Evolutionary conservation across 805 yeast genomes (phyloP).

Genomic region (Candida krabiensis): DNA sequence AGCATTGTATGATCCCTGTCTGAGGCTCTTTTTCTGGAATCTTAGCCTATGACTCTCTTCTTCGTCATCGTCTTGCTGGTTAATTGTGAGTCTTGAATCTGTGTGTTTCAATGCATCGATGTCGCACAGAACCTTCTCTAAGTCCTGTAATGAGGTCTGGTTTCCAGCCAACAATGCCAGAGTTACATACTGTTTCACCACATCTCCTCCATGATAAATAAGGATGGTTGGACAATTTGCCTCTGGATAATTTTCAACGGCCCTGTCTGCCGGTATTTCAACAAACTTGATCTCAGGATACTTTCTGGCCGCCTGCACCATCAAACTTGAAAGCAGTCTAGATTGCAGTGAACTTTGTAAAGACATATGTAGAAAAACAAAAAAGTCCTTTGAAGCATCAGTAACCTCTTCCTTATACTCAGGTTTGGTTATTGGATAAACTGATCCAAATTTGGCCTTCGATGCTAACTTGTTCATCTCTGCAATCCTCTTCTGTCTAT

Average conservation of each 20-base stretch:
- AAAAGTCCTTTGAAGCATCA: conserved; percentile 63
- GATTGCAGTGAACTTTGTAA: conserved; percentile 70
- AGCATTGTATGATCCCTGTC: conserved; percentile 37
- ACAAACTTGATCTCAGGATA: conserved; percentile 86
- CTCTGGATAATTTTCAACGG: conserved; percentile 91
- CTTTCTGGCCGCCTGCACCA: conserved; percentile 57
- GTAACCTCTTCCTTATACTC: conserved; percentile 88
- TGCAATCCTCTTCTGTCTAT: conserved; percentile 74
- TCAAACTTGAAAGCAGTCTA: conserved; percentile 62
- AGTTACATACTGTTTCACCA: conserved; percentile 79
- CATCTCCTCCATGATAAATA: conserved; percentile 75
- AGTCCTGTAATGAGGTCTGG: conserved; percentile 63
- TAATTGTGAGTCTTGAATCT: conserved; percentile 66
- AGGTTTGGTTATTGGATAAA: conserved; percentile 77
- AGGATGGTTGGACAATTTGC: conserved; percentile 87
- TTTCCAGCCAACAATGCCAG: conserved; percentile 83
- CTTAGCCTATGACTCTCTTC: conserved; percentile 53
- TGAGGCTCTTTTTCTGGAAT: conserved; percentile 57
- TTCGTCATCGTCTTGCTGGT: conserved; percentile 52
- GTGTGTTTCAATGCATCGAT: conserved; percentile 61
- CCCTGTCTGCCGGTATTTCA: conserved; percentile 87
- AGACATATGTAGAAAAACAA: conserved; percentile 78
- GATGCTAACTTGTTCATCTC: conserved; percentile 64
- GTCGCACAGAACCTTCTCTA: conserved; percentile 71
- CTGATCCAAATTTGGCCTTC: conserved; percentile 66